These are phyloP conservation scores for Aegilops longissima DNA, from an alignment of 176 grass and related monocot genomes.

Conservation along the genomic window DNA sequence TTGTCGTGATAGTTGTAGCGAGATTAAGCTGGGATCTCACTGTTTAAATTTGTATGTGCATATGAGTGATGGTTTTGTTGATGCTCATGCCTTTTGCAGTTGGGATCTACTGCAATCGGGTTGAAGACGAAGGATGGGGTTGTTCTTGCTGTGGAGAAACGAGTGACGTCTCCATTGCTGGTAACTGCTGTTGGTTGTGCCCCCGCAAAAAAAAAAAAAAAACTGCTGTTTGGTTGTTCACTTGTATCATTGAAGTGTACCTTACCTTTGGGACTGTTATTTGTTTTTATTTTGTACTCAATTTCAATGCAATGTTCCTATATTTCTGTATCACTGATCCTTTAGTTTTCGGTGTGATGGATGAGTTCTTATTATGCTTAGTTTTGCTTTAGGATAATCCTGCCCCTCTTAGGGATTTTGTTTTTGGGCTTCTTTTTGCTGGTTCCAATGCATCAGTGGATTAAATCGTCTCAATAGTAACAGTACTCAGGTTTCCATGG, in stretches of 20 bases:
- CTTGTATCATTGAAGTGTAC: background rate
- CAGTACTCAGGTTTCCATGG: background rate
- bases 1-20: background rate
- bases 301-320: background rate
- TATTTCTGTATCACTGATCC: background rate
- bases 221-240: background rate
- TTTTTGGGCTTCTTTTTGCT: background rate
- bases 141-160: conserved; percentile 83
- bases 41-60: background rate
- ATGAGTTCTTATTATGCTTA: conserved; percentile 21
- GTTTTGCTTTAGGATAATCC: conserved; percentile 5
- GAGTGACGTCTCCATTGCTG: conserved; percentile 85
- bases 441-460: background rate
- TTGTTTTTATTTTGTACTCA: background rate
- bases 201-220: no score
- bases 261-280: background rate
- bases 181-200: conserved; percentile 27
- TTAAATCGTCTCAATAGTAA: background rate
- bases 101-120: conserved; percentile 86
- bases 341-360: background rate
- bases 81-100: conserved; percentile 35
- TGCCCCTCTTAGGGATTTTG: background rate
- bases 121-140: conserved; percentile 88
- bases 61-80: background rate
- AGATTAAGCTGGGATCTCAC: background rate